A percentile compares a stretch with the other conserved stretches of the same genome.
Evolutionary conservation across 73 alveolate genomes (phyloP).

Genomic region (Breviolum minutum): DNA sequence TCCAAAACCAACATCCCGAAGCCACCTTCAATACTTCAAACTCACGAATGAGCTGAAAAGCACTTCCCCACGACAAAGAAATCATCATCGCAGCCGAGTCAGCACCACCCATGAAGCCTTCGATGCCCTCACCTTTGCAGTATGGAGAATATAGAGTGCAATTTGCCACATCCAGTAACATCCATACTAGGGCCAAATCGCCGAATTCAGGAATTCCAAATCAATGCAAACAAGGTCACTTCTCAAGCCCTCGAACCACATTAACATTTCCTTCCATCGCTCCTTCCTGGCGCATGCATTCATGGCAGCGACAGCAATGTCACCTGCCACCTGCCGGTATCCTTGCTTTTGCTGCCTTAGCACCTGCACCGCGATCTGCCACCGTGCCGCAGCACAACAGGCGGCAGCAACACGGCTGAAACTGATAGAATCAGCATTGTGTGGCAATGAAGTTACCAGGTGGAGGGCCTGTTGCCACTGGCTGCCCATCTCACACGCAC

Average conservation of each 20-base stretch:
- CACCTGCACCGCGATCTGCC: neutral
- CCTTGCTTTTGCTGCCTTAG: neutral
- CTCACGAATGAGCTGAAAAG: no score
- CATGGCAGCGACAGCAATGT: neutral
- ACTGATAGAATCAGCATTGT: neutral
- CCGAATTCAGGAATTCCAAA: neutral
- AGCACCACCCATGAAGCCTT: neutral
- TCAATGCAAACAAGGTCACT: neutral
- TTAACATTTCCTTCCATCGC: constrained; percentile 6
- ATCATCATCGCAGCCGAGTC: neutral
- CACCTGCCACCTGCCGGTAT: neutral
- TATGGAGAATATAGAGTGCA: neutral
- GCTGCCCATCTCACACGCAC: constrained; percentile 26
- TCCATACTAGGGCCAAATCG: no score
- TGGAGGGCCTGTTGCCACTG: neutral
- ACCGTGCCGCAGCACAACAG: neutral
- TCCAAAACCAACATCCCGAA: neutral
- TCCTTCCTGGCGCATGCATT: neutral
- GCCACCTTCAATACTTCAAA: neutral
- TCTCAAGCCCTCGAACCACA: constrained; percentile 21
- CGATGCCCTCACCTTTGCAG: neutral
- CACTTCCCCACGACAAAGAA: neutral
- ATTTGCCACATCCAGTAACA: no score
- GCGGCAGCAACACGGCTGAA: neutral
- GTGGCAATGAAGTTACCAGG: neutral